These are phyloP conservation scores for Xylaria sp. DNA, from an alignment of 2,329 filamentous ascomycete genomes.

Conservation along the genomic window DNA sequence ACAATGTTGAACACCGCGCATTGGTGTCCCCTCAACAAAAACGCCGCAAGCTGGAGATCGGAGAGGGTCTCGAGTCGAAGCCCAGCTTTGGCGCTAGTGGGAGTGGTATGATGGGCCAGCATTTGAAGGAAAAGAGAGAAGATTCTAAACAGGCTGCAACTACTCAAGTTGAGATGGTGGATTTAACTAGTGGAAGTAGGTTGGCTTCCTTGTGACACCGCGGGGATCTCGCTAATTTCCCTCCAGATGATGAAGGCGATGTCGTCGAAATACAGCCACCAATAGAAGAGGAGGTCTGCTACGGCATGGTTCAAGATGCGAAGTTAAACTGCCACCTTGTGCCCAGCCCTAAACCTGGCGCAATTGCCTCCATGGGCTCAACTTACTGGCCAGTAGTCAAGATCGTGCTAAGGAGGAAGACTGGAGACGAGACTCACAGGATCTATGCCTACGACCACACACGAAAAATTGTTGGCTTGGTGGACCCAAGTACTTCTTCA, in stretches of 20 bases:
- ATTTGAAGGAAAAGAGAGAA: constrained; percentile 70
- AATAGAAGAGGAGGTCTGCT: constrained; percentile 79
- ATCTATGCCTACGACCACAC: constrained; percentile 81
- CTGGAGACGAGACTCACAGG: constrained; percentile 64
- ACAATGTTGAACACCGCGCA: constrained; percentile 76
- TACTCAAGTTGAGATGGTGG: constrained; percentile 60
- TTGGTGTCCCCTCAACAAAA: constrained; percentile 68
- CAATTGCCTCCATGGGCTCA: constrained; percentile 67
- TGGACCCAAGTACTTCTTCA: constrained; percentile 74
- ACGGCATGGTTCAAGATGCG: constrained; percentile 77
- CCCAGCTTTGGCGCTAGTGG: constrained; percentile 59
- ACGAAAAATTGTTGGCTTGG: constrained; percentile 76
- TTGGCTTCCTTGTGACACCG: constrained; percentile 44
- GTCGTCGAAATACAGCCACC: constrained; percentile 68
- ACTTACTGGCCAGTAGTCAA: constrained; percentile 79
- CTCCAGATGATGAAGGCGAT: constrained; percentile 65
- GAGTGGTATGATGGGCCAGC: constrained; percentile 71
- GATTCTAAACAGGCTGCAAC: constrained; percentile 50
- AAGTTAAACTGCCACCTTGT: constrained; percentile 74
- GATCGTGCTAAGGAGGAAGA: constrained; percentile 71
- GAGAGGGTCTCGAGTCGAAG: constrained; percentile 57
- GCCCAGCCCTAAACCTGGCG: constrained; percentile 74
- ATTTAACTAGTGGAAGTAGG: constrained; percentile 65
- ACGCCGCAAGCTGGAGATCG: constrained; percentile 67
- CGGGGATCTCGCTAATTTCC: constrained; percentile 39